phyloP scores from a whole-genome alignment of 768 basidiomycete genomes.

The Boletus reticulatus region DNA sequence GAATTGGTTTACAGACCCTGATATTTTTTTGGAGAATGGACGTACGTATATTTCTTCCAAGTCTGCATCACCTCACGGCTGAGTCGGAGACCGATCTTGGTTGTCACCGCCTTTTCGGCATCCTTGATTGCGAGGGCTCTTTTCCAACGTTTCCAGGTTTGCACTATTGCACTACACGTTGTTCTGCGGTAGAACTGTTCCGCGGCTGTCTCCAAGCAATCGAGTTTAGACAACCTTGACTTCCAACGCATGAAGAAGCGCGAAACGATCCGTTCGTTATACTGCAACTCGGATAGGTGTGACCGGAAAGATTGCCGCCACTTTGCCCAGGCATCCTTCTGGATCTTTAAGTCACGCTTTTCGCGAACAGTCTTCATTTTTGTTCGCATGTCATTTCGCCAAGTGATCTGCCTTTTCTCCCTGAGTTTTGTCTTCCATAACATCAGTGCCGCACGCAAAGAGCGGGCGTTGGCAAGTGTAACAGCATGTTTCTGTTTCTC shows the following conservation, averaged over 20 bases:
- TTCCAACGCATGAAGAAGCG: constrained; percentile 57
- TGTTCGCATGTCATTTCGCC: constrained; percentile 68
- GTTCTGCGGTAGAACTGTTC: constrained; percentile 43
- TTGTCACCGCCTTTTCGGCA: constrained; percentile 43
- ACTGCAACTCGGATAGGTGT: constrained; percentile 50
- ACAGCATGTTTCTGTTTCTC: constrained; percentile 44
- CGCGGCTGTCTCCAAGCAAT: constrained; percentile 47
- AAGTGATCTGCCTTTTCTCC: constrained; percentile 54
- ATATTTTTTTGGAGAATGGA: constrained; percentile 7
- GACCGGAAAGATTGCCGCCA: constrained; percentile 64
- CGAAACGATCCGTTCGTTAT: constrained; percentile 41
- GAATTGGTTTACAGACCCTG: constrained; percentile 3
- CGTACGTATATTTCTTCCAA: constrained; percentile 63
- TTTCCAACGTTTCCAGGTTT: constrained; percentile 61
- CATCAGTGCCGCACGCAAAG: constrained; percentile 40
- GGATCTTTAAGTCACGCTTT: constrained; percentile 50
- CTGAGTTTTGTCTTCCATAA: constrained; percentile 56
- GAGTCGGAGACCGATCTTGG: constrained; percentile 48
- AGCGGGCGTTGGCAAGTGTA: constrained; percentile 42
- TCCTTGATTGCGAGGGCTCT: constrained; percentile 40
- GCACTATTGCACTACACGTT: constrained; percentile 37
- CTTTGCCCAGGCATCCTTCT: constrained; percentile 58
- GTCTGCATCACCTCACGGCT: constrained; percentile 44
- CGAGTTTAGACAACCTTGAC: constrained; percentile 37
- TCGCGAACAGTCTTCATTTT: constrained; percentile 65